Conservation (phyloP, 1,284 basidiomycete species). For the Microbotryomycetes sp. region DNA sequence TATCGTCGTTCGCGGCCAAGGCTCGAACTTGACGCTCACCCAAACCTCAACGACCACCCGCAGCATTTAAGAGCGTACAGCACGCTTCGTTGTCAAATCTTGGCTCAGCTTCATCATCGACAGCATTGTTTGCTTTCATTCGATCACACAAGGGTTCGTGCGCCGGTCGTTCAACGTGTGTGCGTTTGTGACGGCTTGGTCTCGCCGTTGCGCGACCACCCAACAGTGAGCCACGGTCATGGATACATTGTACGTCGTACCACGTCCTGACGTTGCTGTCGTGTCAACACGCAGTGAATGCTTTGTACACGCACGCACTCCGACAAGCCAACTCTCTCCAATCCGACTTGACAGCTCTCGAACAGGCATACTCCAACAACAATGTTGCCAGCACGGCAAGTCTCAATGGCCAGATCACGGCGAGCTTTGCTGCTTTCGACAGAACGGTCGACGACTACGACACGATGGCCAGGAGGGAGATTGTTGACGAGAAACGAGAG, state of each 20-base stretch:
- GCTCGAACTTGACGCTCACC: no score
- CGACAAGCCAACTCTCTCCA: slow-evolving; percentile 83
- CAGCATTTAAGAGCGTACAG: no score
- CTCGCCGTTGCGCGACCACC: no score
- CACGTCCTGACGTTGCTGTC: not conserved
- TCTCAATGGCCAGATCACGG: slow-evolving; percentile 73
- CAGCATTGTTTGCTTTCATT: no score
- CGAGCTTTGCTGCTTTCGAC: slow-evolving; percentile 83
- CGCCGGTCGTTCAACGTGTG: no score
- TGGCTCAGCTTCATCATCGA: no score
- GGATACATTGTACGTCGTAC: not conserved
- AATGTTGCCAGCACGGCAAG: slow-evolving; percentile 17
- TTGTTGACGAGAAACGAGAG: slow-evolving; percentile 87
- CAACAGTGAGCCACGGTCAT: no score
- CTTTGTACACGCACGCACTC: slow-evolving; percentile 84
- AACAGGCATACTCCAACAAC: slow-evolving; percentile 16
- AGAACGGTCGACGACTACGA: slow-evolving; percentile 93
- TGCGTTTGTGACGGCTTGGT: no score
- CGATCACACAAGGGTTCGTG: no score
- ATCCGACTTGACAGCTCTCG: slow-evolving; percentile 57
- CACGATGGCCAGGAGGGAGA: slow-evolving; percentile 87
- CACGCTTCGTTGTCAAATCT: no score
- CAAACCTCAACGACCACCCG: no score
- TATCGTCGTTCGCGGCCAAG: no score
- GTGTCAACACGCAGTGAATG: slow-evolving; percentile 60